Conservation (phyloP, 2,329 filamentous ascomycete genomes). For the Fusarium secorum region DNA sequence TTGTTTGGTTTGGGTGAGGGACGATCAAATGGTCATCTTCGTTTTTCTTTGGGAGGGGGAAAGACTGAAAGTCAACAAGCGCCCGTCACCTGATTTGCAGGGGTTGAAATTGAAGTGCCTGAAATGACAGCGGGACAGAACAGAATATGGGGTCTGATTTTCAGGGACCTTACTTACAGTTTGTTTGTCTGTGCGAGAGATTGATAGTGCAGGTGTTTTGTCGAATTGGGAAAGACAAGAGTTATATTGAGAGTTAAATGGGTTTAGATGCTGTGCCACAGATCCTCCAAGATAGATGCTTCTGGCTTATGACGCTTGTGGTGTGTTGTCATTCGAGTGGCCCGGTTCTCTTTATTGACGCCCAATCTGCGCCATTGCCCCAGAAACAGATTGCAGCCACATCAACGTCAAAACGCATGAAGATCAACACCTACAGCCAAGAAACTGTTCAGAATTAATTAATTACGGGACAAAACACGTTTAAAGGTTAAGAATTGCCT, state of each 20-base stretch:
- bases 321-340: slow-evolving; percentile 37
- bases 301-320: slow-evolving; percentile 3
- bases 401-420: slow-evolving; percentile 8
- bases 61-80: slow-evolving; percentile 40
- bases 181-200: neutral
- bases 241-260: slow-evolving; percentile 12
- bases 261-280: slow-evolving; percentile 15
- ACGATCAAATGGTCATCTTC: slow-evolving; percentile 18
- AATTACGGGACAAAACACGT: neutral
- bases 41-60: slow-evolving; percentile 39
- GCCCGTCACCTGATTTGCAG: slow-evolving; percentile 41
- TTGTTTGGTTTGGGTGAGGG: slow-evolving; percentile 33
- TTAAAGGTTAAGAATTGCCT: neutral
- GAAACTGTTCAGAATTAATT: neutral
- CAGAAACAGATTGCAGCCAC: slow-evolving; percentile 40
- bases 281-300: neutral
- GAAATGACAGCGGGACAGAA: slow-evolving; percentile 4
- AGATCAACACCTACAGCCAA: slow-evolving; percentile 13
- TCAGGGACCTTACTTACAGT: neutral
- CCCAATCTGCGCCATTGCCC: slow-evolving; percentile 42
- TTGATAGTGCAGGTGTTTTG: neutral
- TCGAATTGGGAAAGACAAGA: slow-evolving; percentile 8
- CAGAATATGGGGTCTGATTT: slow-evolving; percentile 13
- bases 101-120: slow-evolving; percentile 24
- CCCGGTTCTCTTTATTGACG: slow-evolving; percentile 38